Conservation (phyloP, 2,329 filamentous ascomycete species). For the Ophiosphaerella herpotricha region DNA sequence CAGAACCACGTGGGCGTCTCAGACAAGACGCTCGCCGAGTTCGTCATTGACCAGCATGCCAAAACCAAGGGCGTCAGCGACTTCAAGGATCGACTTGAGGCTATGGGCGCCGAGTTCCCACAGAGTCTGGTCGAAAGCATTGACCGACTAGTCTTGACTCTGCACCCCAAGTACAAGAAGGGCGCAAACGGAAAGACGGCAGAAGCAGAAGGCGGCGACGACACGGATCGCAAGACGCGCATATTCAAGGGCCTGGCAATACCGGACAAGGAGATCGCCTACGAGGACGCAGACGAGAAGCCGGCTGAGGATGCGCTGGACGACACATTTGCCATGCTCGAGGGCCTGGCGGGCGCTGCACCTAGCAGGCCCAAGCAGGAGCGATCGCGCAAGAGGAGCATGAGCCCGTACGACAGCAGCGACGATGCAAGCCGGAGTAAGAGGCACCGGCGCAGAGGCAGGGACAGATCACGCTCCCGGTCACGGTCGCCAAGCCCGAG, state of each 20-base stretch:
- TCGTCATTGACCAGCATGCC: slow-evolving; percentile 87
- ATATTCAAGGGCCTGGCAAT: slow-evolving; percentile 91
- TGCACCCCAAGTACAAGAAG: slow-evolving; percentile 87
- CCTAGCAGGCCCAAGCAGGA: slow-evolving; percentile 46
- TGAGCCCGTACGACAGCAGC: slow-evolving; percentile 58
- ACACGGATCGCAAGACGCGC: slow-evolving; percentile 73
- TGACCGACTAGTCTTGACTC: slow-evolving; percentile 81
- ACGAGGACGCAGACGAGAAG: slow-evolving; percentile 55
- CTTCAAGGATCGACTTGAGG: slow-evolving; percentile 76
- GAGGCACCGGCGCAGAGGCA: slow-evolving; percentile 51
- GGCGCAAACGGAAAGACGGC: slow-evolving; percentile 39
- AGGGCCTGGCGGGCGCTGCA: slow-evolving; percentile 69
- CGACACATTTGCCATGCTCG: slow-evolving; percentile 90
- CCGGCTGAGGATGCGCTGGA: slow-evolving; percentile 72
- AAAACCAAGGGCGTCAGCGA: slow-evolving; percentile 71
- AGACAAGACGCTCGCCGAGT: slow-evolving; percentile 95
- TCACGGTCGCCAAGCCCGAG: slow-evolving; percentile 59
- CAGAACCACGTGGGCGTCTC: slow-evolving; percentile 90
- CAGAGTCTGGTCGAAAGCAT: slow-evolving; percentile 87
- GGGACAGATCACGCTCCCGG: slow-evolving; percentile 58
- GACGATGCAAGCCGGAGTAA: slow-evolving; percentile 51
- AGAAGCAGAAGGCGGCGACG: slow-evolving; percentile 56
- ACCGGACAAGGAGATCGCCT: slow-evolving; percentile 71
- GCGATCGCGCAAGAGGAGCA: slow-evolving; percentile 62
- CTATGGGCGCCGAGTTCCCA: slow-evolving; percentile 81